A percentile compares a stretch with the other conserved stretches of the same genome.
These are phyloP conservation scores for Microthyrium microscopicum DNA, from an alignment of 2,329 filamentous ascomycete genomes.

Conservation along the genomic window DNA sequence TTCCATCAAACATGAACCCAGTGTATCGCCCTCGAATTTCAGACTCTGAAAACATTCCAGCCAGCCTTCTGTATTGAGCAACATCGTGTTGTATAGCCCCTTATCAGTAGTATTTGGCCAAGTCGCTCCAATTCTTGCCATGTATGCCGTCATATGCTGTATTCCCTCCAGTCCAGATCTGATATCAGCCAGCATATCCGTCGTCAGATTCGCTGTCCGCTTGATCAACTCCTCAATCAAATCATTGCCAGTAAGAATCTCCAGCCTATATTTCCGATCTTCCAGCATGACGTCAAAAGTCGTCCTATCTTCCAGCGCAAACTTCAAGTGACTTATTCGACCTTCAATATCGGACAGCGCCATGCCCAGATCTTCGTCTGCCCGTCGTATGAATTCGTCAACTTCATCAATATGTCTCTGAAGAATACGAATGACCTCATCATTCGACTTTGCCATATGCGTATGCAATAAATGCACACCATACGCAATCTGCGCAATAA, in stretches of 20 bases:
- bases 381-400: conserved; percentile 75
- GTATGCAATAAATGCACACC: conserved; percentile 78
- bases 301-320: conserved; percentile 67
- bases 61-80: conserved; percentile 85
- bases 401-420: conserved; percentile 89
- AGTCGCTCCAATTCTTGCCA: conserved; percentile 47
- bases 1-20: conserved; percentile 54
- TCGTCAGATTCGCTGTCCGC: conserved; percentile 59
- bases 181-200: conserved; percentile 64
- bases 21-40: conserved; percentile 51
- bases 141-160: conserved; percentile 59
- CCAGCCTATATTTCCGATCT: conserved; percentile 63
- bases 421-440: conserved; percentile 74
- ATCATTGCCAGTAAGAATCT: conserved; percentile 75
- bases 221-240: conserved; percentile 78
- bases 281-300: conserved; percentile 80
- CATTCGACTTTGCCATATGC: conserved; percentile 72
- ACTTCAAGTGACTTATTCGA: conserved; percentile 60
- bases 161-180: conserved; percentile 61
- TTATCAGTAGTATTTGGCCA: conserved; percentile 39
- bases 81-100: conserved; percentile 76
- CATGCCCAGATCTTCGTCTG: conserved; percentile 67
- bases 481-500: conserved; percentile 84
- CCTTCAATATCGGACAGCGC: conserved; percentile 65
- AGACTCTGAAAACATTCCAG: conserved; percentile 62